Conservation (phyloP, 1,284 basidiomycete species). For the Leccinum glutinopallens region DNA sequence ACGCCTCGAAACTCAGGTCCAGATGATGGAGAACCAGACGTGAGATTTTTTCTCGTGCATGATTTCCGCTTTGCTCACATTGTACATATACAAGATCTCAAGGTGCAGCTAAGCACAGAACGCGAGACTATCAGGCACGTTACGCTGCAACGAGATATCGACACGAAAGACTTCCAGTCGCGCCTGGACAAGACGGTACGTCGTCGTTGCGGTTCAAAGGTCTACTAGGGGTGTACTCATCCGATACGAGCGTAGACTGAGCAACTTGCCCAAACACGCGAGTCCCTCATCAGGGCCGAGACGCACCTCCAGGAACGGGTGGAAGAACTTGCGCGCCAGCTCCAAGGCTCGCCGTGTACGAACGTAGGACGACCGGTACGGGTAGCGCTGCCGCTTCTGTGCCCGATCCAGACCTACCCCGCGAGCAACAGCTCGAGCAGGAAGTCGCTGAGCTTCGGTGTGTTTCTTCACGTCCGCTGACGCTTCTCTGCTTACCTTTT, state of each 20-base stretch:
- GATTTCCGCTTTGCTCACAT: slow-evolving; percentile 7
- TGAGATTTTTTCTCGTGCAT: slow-evolving; percentile 38
- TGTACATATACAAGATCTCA: slow-evolving; percentile 67
- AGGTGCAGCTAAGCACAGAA: slow-evolving; percentile 72
- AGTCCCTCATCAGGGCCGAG: slow-evolving; percentile 73
- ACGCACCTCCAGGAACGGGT: slow-evolving; percentile 83
- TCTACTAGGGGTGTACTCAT: slow-evolving; percentile 17
- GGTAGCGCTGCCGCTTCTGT: slow-evolving; percentile 31
- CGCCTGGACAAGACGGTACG: slow-evolving; percentile 74
- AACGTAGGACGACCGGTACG: slow-evolving; percentile 56
- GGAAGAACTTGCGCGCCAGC: slow-evolving; percentile 67
- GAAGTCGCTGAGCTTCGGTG: slow-evolving; percentile 85
- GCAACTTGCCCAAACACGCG: slow-evolving; percentile 73
- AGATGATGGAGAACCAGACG: slow-evolving; percentile 79
- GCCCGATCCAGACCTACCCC: slow-evolving; percentile 51
- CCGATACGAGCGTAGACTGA: slow-evolving; percentile 43
- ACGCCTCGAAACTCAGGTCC: slow-evolving; percentile 79
- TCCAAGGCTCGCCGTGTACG: slow-evolving; percentile 84
- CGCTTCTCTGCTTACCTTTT: slow-evolving; percentile 12
- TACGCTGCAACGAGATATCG: slow-evolving; percentile 79
- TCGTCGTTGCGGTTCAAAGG: slow-evolving; percentile 9
- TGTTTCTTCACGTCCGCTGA: slow-evolving; percentile 23
- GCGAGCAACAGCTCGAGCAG: slow-evolving; percentile 80
- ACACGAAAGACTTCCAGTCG: slow-evolving; percentile 73
- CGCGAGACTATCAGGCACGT: slow-evolving; percentile 75